Conservation (phyloP, 129 eudicot genomes). For the Flaveria bidentis region DNA sequence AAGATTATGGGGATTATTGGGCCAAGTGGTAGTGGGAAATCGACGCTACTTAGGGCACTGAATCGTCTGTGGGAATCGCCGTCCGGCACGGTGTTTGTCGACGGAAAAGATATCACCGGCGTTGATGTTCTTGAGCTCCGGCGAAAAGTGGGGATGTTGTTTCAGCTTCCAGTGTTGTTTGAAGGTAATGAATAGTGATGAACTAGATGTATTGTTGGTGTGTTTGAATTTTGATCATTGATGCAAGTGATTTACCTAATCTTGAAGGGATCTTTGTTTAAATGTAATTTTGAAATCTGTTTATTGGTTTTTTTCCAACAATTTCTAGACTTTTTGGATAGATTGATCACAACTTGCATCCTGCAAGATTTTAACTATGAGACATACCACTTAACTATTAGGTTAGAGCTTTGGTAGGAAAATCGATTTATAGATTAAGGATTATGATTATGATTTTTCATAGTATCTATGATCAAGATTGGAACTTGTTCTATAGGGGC, state of each 20-base stretch:
- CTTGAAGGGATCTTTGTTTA: no score
- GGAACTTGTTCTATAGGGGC: no score
- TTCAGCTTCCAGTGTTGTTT: constrained; percentile 90
- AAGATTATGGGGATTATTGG: constrained; percentile 91
- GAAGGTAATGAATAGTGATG: constrained; percentile 50
- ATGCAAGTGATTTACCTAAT: neutral
- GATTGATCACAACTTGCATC: neutral
- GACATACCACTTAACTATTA: no score
- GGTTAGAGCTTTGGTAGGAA: no score
- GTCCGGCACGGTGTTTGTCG: constrained; percentile 69
- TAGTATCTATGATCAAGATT: no score
- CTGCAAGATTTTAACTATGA: no score
- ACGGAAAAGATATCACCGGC: constrained; percentile 73
- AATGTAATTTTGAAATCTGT: no score
- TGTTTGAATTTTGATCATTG: neutral
- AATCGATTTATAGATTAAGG: no score
- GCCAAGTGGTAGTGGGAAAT: constrained; percentile 97
- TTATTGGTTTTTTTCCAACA: no score
- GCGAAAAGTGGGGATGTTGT: constrained; percentile 87
- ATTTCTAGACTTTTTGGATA: no score
- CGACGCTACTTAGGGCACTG: constrained; percentile 75
- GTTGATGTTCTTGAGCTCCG: constrained; percentile 77
- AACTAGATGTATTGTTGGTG: neutral
- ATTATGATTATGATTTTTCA: no score
- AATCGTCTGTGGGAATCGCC: constrained; percentile 94